Base-by-base conservation (phyloP, 2,329 filamentous ascomycete genomes). In the Tolypocladium album region DNA sequence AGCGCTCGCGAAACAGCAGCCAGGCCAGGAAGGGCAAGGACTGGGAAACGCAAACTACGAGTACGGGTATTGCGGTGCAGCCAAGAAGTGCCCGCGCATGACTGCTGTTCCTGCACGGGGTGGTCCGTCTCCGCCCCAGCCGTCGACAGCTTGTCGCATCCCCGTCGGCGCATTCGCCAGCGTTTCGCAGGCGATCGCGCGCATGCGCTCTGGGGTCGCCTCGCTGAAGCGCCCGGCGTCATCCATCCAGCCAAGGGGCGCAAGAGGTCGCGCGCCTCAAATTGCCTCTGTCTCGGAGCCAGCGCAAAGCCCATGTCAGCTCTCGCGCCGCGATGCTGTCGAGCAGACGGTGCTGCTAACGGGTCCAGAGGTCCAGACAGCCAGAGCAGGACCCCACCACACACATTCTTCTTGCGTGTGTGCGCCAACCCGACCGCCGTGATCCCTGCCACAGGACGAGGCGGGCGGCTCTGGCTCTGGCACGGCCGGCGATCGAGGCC, bases 371-470 rank as follows among this genome's bases (percentile, higher is more conserved):
- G 31, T 34, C 45, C 45, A 50, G 45, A 50, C 45, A 31, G 45
- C 15, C 47, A 31, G 27, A 20, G 20, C 50, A 9, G 27, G 31
- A 12, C 50, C 50, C 50, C 38, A 31, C 55, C 55, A 57, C 39
- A 56, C 55, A 56, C 50, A 36, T 31, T n/a, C 50, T 12, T 36
- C 3, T 50, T 31, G 45, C 27, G 27, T 15, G 50, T 13, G 47
- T 53, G 50, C 27, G 27, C 50, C 20, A 9, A 9, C 27, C 60
- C 57, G 58, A 53, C 64, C 58, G 59, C 61, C 59, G 58, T 55
- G 64, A 67, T 67, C 66, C 66, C 65, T 67, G 66, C 58, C 60
- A 55, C 60, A 61, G 60, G 36, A 63, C 58, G 59, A 56, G 61
- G 61, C 61, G 61, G 63, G 62, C 62, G 60, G 62, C 50, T 38